phyloP scores from a whole-genome alignment of 192 early-diverging fungal species.

The Kickxella alabastrina region DNA sequence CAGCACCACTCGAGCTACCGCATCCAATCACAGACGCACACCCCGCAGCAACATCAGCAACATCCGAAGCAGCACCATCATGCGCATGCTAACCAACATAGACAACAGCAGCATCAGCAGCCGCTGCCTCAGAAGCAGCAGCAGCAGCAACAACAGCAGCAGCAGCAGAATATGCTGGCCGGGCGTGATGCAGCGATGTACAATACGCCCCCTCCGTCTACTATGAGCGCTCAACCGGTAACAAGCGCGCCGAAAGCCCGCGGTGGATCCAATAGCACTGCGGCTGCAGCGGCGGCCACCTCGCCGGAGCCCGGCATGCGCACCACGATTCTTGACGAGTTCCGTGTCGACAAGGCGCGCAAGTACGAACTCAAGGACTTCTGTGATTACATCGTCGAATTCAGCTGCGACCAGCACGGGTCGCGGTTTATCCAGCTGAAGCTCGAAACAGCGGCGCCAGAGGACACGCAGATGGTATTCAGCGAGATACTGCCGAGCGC shows the following conservation, averaged over 20 bases:
- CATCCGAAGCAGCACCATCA: constrained; percentile 12
- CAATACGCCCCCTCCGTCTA: constrained; percentile 39
- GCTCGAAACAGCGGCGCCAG: constrained; percentile 84
- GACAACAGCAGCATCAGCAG: constrained; percentile 23
- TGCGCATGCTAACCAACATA: constrained; percentile 10
- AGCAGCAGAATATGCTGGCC: constrained; percentile 22
- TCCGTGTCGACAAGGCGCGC: constrained; percentile 94
- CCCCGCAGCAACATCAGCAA: constrained; percentile 28
- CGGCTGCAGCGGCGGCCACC: constrained; percentile 35
- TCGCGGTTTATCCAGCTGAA: constrained; percentile 99
- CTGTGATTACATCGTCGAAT: constrained; percentile 90
- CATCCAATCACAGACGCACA: constrained; percentile 38
- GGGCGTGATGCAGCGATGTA: constrained; percentile 43
- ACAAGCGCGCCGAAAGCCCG: constrained; percentile 27
- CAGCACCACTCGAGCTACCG: constrained; percentile 18
- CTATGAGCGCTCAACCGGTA: constrained; percentile 18
- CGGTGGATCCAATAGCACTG: too few relatives aligned
- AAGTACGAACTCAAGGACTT: constrained; percentile 98
- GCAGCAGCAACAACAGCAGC: constrained; percentile 12
- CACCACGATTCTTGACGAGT: constrained; percentile 90
- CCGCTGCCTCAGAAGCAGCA: constrained; percentile 8
- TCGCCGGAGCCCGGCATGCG: constrained; percentile 64
- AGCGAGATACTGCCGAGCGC: constrained; percentile 89
- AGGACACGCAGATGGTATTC: constrained; percentile 97
- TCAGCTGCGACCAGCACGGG: constrained; percentile 98